A percentile compares a stretch with the other conserved stretches of the same genome.
These are phyloP conservation scores for Brettanomyces naardenensis DNA, from an alignment of 805 yeast species.

Conservation along the genomic window DNA sequence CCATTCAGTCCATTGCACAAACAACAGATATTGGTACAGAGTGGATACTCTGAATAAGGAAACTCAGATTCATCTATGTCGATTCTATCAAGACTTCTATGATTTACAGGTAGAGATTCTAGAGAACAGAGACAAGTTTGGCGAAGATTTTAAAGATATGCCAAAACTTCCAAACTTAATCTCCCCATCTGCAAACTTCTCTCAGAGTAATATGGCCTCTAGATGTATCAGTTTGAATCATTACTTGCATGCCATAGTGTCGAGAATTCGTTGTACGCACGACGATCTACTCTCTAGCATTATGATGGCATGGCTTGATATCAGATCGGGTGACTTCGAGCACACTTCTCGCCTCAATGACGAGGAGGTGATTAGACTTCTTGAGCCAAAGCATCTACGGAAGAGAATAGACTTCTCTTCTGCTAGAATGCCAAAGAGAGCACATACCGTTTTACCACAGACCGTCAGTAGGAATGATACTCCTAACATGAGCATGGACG, in stretches of 20 bases:
- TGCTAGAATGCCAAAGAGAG: background rate
- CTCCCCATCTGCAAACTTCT: conserved; percentile 27
- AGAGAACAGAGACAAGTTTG: conserved; percentile 3
- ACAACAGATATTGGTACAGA: conserved; percentile 45
- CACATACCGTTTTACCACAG: background rate
- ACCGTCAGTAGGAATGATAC: background rate
- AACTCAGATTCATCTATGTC: conserved; percentile 32
- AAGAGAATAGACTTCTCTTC: background rate
- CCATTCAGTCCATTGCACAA: conserved; percentile 30
- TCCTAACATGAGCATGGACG: background rate
- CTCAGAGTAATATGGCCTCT: conserved; percentile 22
- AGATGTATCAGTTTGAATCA: conserved; percentile 33
- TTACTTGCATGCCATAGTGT: conserved; percentile 28
- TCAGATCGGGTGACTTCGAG: conserved; percentile 16
- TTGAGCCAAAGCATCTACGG: conserved; percentile 5
- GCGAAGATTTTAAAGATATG: conserved; percentile 12
- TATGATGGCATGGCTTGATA: conserved; percentile 4
- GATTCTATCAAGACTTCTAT: conserved; percentile 46
- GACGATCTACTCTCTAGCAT: background rate
- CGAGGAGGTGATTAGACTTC: conserved; percentile 8
- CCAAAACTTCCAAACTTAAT: conserved; percentile 42
- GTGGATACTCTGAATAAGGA: conserved; percentile 28
- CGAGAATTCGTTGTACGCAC: background rate
- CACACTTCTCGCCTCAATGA: conserved; percentile 22
- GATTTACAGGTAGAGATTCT: conserved; percentile 28